Base-by-base conservation (phyloP, 352 stramenopile genomes). In the Pythium angustatum region DNA sequence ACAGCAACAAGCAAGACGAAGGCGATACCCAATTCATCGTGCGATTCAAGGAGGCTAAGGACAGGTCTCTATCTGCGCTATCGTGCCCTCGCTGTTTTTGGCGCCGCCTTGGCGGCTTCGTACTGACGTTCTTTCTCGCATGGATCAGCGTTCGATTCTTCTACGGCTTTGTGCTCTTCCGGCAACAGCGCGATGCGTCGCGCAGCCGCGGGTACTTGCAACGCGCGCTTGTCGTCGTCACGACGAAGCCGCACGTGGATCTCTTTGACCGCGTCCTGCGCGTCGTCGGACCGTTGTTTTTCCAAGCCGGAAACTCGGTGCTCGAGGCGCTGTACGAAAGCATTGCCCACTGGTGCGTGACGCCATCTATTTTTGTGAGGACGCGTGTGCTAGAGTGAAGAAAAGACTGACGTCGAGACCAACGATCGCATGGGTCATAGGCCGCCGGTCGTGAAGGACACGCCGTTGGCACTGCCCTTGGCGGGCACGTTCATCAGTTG, bases 1-100 rank as follows among this genome's bases (percentile, higher is more conserved):
- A 96, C 68, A 92, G 85, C 75, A 94, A 91, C 76, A 91, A 87
- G 53, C 85, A 92, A 68, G 80, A 93, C 49, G 87, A 95, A 51
- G 87, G 87, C 21, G 86, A 96, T 71, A 91, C 83, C 55, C 83
- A 94, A 65, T 96, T 93, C 58, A 77, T 80, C 9, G 87, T 94
- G 58, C 83, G 87, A 59, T 91, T 91, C 48, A 71, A 73, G 21
- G 65, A 84, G 30, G 27, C 31, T 8, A 26, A 72, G 0, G 60
- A 78, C 21, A 72, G 77, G 82, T 84, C n/a, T n/a, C n/a, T n/a
- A n/a, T n/a, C n/a, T n/a, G n/a, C n/a, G n/a, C n/a, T n/a, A n/a
- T n/a, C n/a, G n/a, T n/a, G n/a, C n/a, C n/a, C n/a, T n/a, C n/a
- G n/a, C n/a, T n/a, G n/a, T n/a, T n/a, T n/a, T n/a, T n/a, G n/a